Evolutionary conservation across 2,329 filamentous ascomycete species (phyloP), one percentile per base, ranked within the genome.

Genomic region (Fusarium verrucosum): DNA sequence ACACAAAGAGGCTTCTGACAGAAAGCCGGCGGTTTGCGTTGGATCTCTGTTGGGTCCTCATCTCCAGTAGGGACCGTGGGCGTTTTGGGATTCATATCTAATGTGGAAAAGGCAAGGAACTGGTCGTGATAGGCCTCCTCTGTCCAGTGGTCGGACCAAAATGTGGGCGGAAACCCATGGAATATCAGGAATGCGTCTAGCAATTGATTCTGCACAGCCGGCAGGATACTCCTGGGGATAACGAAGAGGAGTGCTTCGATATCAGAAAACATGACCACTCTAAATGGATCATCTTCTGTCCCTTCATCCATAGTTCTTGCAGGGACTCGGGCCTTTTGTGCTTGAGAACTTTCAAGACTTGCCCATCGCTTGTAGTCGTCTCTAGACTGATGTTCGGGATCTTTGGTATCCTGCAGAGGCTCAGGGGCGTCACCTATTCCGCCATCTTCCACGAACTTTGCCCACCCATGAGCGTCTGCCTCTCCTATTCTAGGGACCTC

Each of bases 401-500:
- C 32, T 9, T 43, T 33, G 2, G 22, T 35, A 7, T 38, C 73
- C 66, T 10, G 59, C 10, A 38, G 46, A 7, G 74, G 71, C 36
- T 83, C 80, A 3, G 82, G 80, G 4, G 79, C 72, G 28, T 83
- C 81, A 16, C 73, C 73, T 55, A 73, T 58, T 14, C 72, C 77
- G 2, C 58, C 72, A 16, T 68, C 71, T n/a, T 75, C 70, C 14
- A 79, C 75, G 65, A 82, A 88, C n/a, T 79, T 71, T 3, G 71
- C 74, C 93, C 93, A 97, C 1, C 93, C 92, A 60, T 82, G 81
- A 4, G 92, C 89, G 3, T 80, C 82, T 1, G 77, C 71, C 68
- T 98, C 94, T 10, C 94, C 94, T 50, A 97, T 84, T 7, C 94
- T 86, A 1, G 90, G 81, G 1, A 87, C 83, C 72, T 97, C 94